Evolutionary conservation across 176 grass and related monocot species (phyloP).

Genomic region (Eleusine coracana): DNA sequence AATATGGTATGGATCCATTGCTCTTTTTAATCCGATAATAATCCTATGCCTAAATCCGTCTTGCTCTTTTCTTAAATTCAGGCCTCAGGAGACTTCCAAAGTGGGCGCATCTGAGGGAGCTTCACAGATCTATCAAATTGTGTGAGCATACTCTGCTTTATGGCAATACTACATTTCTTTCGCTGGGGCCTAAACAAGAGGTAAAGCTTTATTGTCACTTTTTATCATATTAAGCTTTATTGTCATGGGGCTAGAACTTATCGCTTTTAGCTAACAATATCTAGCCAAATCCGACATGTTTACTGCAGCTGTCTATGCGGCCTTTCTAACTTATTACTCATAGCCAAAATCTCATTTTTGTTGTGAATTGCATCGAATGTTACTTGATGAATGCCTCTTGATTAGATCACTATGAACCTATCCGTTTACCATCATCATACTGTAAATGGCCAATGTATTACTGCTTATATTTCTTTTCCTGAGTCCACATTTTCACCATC

Average conservation of each 20-base stretch:
- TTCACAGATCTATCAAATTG: slow-evolving; percentile 91
- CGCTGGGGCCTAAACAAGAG: slow-evolving; percentile 78
- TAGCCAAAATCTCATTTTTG: not conserved
- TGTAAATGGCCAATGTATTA: not conserved
- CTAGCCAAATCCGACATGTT: not conserved
- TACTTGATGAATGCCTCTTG: slow-evolving; percentile 6
- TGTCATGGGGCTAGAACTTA: slow-evolving; percentile 6
- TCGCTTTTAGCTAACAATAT: not conserved
- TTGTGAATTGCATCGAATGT: slow-evolving; percentile 3
- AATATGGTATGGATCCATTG: slow-evolving; percentile 71
- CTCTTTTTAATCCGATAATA: slow-evolving; percentile 17
- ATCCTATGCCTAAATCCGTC: slow-evolving; percentile 4
- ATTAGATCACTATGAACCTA: slow-evolving; percentile 5
- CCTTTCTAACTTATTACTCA: slow-evolving; percentile 1
- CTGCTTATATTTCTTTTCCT: not conserved
- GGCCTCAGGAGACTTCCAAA: slow-evolving; percentile 84
- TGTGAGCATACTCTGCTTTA: slow-evolving; percentile 76
- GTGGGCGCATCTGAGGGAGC: slow-evolving; percentile 93
- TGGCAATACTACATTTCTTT: slow-evolving; percentile 63
- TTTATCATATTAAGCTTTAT: slow-evolving; percentile 6
- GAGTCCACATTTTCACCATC: slow-evolving; percentile 24
- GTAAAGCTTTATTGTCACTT: slow-evolving; percentile 39
- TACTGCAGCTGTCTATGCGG: not conserved
- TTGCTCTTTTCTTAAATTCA: slow-evolving; percentile 38
- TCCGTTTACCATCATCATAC: slow-evolving; percentile 13